Base-by-base conservation (phyloP, 805 yeast genomes). In the Ogataea dorogensis region DNA sequence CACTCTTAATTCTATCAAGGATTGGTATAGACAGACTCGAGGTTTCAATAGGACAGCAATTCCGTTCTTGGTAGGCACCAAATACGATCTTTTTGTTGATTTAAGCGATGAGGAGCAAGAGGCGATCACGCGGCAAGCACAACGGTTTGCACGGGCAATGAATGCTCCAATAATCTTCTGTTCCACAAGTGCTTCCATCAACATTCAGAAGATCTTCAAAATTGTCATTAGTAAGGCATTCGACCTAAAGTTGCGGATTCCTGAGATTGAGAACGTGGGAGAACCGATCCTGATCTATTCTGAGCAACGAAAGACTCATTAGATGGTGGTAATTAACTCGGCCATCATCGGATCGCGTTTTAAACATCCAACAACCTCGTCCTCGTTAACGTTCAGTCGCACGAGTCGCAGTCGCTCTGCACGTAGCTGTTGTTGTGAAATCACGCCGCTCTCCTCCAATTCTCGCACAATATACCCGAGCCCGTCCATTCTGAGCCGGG, bases 11-110 rank as follows among this genome's bases (percentile, higher is more conserved):
- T 81, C 89, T n/a, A 73, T 91, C 36, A 86, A 86, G 55, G 96
- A 88, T 53, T 91, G 98, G 98, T 91, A 88, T 58, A 68, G 94
- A 43, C 95, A 86, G 54, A 91, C 94, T 0, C 68, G 95, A 33
- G 94, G 95, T 0, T 81, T 86, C 56, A 91, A 91, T 62, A 78
- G 81, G 54, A 82, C 89, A 0, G 96, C 97, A 7, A 83, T 91
- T 30, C 96, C 97, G 3, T 76, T 91, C 41, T 67, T 91, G 29
- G 83, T 91, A 2, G 98, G 98, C 3, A 91, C 98, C 1, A 91
- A 91, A 57, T 91, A 85, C 61, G 98, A 91, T 57, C 65, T 79
- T 44, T 89, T 91, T 59, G 79, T 86, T 18, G 88, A 84, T 46
- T 63, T 86, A 59, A 76, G 89, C 30, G 76, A 73, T 23, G 82